phyloP scores from a whole-genome alignment of 371 early-diverging fungal genomes.

The Nematocida sp. region DNA sequence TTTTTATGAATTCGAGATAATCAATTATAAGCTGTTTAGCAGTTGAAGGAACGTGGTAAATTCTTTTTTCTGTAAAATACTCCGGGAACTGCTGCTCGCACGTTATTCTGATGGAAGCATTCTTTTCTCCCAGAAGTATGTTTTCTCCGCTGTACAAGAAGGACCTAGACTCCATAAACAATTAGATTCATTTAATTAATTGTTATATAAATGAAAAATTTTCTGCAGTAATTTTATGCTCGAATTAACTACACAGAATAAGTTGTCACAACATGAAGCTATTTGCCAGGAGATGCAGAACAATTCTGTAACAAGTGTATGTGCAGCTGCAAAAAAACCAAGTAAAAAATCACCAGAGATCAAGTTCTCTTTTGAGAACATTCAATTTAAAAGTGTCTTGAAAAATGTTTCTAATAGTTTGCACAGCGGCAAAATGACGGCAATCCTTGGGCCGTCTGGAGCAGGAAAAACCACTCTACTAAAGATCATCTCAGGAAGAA shows the following conservation, averaged over 20 bases:
- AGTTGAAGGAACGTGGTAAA: conserved; percentile 7
- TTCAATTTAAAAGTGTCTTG: conserved; percentile 28
- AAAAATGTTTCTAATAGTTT: conserved; percentile 22
- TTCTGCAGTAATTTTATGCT: neutral
- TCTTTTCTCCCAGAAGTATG: conserved; percentile 6
- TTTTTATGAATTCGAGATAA: conserved; percentile 20
- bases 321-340: neutral
- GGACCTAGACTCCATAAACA: neutral
- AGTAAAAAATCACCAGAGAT: neutral
- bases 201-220: neutral
- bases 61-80: conserved; percentile 23
- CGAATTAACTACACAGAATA: neutral
- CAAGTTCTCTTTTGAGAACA: conserved; percentile 33
- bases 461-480: conserved; percentile 81
- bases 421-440: conserved; percentile 68
- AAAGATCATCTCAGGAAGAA: conserved; percentile 77
- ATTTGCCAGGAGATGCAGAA: too few relatives aligned
- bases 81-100: neutral
- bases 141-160: conserved; percentile 49
- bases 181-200: neutral
- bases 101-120: conserved; percentile 19
- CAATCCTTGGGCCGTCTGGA: conserved; percentile 68
- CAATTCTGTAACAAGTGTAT: neutral
- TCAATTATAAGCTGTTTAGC: conserved; percentile 3
- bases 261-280: neutral